Conservation (phyloP, 768 basidiomycete species). For the Leucogyrophana mollusca region DNA sequence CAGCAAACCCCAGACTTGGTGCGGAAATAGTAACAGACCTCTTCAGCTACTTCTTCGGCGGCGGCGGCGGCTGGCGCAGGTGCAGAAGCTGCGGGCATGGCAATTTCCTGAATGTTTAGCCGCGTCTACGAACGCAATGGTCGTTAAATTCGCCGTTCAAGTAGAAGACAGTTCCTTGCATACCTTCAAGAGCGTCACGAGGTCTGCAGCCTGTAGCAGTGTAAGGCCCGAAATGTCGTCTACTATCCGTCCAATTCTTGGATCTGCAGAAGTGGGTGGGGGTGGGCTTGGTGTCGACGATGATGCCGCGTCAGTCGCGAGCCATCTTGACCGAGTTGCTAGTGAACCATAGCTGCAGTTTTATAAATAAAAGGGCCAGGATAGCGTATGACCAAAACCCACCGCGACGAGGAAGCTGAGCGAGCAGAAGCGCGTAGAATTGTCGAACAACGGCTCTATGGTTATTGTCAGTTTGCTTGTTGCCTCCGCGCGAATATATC, state of each 20-base stretch:
- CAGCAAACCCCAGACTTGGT: slow-evolving; percentile 1
- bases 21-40: slow-evolving; percentile 42
- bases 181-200: slow-evolving; percentile 90
- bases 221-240: slow-evolving; percentile 90
- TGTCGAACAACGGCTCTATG: slow-evolving; percentile 19
- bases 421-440: slow-evolving; percentile 17
- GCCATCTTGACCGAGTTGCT: slow-evolving; percentile 46
- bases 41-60: slow-evolving; percentile 59
- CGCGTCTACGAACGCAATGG: slow-evolving; percentile 54
- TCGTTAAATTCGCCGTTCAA: not conserved
- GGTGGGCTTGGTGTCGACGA: slow-evolving; percentile 40
- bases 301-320: slow-evolving; percentile 50
- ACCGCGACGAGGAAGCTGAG: slow-evolving; percentile 14
- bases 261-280: slow-evolving; percentile 51
- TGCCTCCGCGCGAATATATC: not conserved
- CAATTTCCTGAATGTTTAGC: slow-evolving; percentile 96
- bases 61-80: slow-evolving; percentile 55
- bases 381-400: slow-evolving; percentile 3
- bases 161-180: slow-evolving; percentile 10
- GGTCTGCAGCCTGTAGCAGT: slow-evolving; percentile 91
- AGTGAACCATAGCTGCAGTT: slow-evolving; percentile 20
- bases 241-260: slow-evolving; percentile 78
- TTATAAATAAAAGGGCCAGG: not conserved
- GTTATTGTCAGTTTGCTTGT: not conserved
- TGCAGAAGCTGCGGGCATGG: slow-evolving; percentile 77